A percentile compares a stretch with the other conserved stretches of the same genome.
Conservation (phyloP, 176 grass and related monocot genomes). For the Oryza glaberrima region DNA sequence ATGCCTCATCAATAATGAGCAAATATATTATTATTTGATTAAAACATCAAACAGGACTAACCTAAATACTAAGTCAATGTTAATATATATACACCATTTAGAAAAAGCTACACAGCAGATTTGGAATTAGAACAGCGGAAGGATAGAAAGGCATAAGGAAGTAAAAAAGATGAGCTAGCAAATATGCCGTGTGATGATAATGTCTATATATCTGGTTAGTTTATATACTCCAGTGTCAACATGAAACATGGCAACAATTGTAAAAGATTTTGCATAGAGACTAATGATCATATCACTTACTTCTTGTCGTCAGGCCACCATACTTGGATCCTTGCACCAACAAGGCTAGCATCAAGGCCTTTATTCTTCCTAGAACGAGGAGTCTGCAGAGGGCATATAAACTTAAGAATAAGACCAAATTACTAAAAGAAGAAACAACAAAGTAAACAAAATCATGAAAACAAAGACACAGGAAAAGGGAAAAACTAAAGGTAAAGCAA, state of each 20-base stretch:
- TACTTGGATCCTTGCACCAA: slow-evolving; percentile 85
- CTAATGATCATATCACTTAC: slow-evolving; percentile 59
- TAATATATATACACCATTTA: background rate
- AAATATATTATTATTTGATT: background rate
- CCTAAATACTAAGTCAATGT: slow-evolving; percentile 10
- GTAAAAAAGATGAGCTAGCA: background rate
- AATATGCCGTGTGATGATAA: slow-evolving; percentile 3
- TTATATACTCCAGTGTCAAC: background rate
- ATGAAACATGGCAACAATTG: background rate
- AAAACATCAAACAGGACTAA: slow-evolving; percentile 6
- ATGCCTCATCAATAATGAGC: background rate
- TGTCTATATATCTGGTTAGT: background rate
- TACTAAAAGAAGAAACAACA: slow-evolving; percentile 22
- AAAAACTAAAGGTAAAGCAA: background rate
- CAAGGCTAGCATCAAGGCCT: slow-evolving; percentile 62
- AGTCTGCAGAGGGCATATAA: slow-evolving; percentile 44
- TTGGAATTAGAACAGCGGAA: background rate
- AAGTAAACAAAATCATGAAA: background rate
- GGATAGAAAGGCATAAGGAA: slow-evolving; percentile 19
- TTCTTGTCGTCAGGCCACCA: slow-evolving; percentile 94
- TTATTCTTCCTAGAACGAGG: slow-evolving; percentile 61
- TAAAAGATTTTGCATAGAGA: slow-evolving; percentile 22
- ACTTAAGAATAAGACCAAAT: slow-evolving; percentile 36
- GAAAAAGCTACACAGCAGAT: background rate
- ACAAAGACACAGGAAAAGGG: background rate